phyloP scores from a whole-genome alignment of 371 early-diverging fungal genomes.

The Circinella minor region DNA sequence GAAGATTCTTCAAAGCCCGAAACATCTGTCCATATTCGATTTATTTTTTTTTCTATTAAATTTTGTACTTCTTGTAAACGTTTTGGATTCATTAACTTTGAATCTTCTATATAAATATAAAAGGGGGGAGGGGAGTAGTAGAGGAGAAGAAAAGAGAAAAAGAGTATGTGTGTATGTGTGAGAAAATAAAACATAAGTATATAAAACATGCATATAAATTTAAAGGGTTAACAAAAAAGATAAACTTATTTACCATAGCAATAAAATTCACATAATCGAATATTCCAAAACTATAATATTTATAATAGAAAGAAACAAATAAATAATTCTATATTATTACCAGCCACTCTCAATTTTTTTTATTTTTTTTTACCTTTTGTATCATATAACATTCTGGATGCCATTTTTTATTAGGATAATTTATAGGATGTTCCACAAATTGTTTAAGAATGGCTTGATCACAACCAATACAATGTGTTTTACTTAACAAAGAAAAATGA shows the following conservation, averaged over 20 bases:
- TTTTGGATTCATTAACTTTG: not conserved
- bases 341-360: too few relatives aligned
- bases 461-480: slow-evolving; percentile 94
- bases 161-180: too few relatives aligned
- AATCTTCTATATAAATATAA: not conserved
- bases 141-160: too few relatives aligned
- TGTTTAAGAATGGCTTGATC: slow-evolving; percentile 90
- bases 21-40: slow-evolving; percentile 88
- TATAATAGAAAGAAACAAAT: too few relatives aligned
- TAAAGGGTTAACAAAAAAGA: too few relatives aligned
- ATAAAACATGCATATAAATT: too few relatives aligned
- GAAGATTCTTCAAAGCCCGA: slow-evolving; percentile 96
- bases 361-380: slow-evolving; percentile 28
- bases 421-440: slow-evolving; percentile 83
- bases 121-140: not conserved
- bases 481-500: slow-evolving; percentile 86
- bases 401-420: slow-evolving; percentile 82
- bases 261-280: slow-evolving; percentile 55
- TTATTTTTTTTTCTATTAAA: slow-evolving; percentile 76
- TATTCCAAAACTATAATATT: slow-evolving; percentile 74
- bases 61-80: slow-evolving; percentile 50
- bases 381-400: slow-evolving; percentile 99
- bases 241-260: slow-evolving; percentile 11
- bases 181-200: too few relatives aligned
- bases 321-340: too few relatives aligned